These are phyloP conservation scores for Saitozyma podzolica DNA, from an alignment of 768 basidiomycete genomes.

Conservation along the genomic window DNA sequence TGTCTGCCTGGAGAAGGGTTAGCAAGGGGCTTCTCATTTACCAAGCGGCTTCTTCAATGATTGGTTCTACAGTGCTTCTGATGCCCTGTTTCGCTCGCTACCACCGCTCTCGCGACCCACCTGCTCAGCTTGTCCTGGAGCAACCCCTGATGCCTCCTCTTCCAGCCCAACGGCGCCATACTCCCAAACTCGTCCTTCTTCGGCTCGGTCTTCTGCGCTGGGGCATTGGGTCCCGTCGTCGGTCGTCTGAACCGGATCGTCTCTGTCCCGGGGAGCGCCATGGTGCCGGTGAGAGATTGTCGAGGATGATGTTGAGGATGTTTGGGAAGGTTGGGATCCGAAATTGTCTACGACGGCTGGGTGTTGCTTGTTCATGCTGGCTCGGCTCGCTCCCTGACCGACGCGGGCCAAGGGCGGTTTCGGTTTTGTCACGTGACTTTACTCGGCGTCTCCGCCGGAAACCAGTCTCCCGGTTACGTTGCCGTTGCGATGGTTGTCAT, in stretches of 20 bases:
- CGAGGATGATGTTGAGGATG: too few species aligned
- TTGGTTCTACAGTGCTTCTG: background rate
- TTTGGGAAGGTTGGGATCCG: too few species aligned
- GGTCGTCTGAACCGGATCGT: slow-evolving; percentile 47
- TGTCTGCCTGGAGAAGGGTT: slow-evolving; percentile 21
- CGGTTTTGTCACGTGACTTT: too few species aligned
- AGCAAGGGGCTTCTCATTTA: slow-evolving; percentile 6
- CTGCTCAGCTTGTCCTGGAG: slow-evolving; percentile 48
- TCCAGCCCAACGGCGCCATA: slow-evolving; percentile 40
- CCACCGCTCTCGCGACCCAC: slow-evolving; percentile 19
- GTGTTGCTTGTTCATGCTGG: too few species aligned
- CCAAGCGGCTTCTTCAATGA: background rate
- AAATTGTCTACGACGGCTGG: too few species aligned
- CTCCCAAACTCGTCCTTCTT: slow-evolving; percentile 42
- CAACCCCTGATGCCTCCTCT: slow-evolving; percentile 48
- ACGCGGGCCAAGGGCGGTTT: too few species aligned
- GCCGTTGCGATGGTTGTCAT: too few species aligned
- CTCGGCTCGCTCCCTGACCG: too few species aligned
- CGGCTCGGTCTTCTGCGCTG: slow-evolving; percentile 12
- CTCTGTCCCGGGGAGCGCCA: slow-evolving; percentile 49
- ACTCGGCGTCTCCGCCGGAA: too few species aligned
- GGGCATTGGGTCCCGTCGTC: slow-evolving; percentile 43
- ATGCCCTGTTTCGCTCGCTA: background rate
- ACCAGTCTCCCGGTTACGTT: too few species aligned
- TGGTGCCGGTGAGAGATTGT: slow-evolving; percentile 4